Conservation (phyloP, 805 yeast genomes). For the Candida arabinofermentans region DNA sequence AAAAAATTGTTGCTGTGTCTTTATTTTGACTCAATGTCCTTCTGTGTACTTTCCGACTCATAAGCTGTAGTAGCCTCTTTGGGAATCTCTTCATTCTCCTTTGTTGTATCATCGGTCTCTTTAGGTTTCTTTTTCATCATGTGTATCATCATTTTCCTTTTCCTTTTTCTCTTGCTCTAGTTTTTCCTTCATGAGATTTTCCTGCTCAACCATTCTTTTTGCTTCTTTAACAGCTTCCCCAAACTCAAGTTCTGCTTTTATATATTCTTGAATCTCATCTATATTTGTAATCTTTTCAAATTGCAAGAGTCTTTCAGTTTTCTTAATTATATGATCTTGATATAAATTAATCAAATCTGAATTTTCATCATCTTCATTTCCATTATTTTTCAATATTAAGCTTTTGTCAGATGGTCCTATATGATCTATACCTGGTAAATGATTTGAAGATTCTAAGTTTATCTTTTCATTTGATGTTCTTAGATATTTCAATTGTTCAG, state of each 20-base stretch:
- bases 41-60: no score
- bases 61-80: no score
- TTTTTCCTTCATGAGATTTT: not conserved
- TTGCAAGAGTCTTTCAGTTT: not conserved
- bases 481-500: slow-evolving; percentile 7
- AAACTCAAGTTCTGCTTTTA: not conserved
- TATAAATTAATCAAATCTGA: not conserved
- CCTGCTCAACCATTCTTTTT: not conserved
- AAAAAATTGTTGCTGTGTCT: no score
- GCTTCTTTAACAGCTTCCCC: not conserved
- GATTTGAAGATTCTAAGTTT: not conserved
- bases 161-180: not conserved
- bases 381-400: no score
- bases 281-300: not conserved
- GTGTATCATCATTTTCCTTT: no score
- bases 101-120: no score
- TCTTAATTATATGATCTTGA: not conserved
- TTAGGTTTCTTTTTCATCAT: not conserved
- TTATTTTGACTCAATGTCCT: no score
- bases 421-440: not conserved
- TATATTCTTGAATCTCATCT: not conserved
- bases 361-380: no score
- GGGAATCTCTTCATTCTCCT: no score
- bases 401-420: not conserved
- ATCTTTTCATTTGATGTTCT: not conserved